Conservation (phyloP, 352 stramenopile species). For the Stramenopiles sp. region DNA sequence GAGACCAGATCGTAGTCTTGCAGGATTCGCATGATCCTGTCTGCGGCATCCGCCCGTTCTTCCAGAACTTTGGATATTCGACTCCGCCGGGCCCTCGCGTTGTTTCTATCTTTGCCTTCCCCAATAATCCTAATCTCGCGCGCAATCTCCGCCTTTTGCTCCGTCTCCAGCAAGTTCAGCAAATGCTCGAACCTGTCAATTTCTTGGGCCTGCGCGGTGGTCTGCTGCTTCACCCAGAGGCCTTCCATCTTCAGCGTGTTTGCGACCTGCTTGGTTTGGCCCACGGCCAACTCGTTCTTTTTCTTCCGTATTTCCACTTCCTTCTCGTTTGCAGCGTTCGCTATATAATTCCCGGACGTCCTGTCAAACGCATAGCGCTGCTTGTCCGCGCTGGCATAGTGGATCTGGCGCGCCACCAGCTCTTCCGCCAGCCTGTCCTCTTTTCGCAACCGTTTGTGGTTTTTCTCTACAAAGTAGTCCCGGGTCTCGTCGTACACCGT, state of each 20-base stretch:
- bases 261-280: not conserved
- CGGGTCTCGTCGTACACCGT: not conserved
- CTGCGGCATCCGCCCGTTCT: conserved; percentile 17
- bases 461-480: conserved; percentile 11
- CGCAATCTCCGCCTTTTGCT: conserved; percentile 16
- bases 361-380: not conserved
- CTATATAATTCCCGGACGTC: not conserved
- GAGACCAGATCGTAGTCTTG: conserved; percentile 17
- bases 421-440: not conserved
- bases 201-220: not conserved
- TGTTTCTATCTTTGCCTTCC: conserved; percentile 13
- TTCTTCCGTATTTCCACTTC: not conserved
- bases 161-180: conserved; percentile 15
- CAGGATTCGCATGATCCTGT: conserved; percentile 20
- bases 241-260: not conserved
- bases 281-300: not conserved
- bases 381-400: not conserved
- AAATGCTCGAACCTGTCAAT: not conserved
- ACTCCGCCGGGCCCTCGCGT: conserved; percentile 15
- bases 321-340: not conserved
- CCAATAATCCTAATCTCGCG: conserved; percentile 15
- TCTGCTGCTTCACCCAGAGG: not conserved
- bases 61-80: conserved; percentile 13
- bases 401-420: not conserved
- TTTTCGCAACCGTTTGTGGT: not conserved